Evolutionary conservation across 2,329 filamentous ascomycete species (phyloP), one percentile per base, ranked within the genome.

Genomic region (Colletotrichum sansevieriae): DNA sequence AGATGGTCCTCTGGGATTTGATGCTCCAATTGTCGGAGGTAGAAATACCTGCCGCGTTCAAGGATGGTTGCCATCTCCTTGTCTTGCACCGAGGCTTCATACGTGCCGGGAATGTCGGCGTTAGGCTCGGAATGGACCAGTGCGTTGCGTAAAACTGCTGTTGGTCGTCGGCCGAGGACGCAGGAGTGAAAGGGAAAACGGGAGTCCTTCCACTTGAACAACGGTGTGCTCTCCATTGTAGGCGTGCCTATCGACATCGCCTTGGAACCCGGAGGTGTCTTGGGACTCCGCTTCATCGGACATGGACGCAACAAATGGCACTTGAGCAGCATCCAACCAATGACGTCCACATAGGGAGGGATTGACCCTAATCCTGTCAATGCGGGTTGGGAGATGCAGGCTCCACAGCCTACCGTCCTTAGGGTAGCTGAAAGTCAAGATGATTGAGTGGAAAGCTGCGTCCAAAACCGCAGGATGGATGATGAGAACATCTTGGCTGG

Each of bases 401-500:
- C 74, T 65, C 72, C 75, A 76, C 5, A 82, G 71, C 8, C 72
- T 70, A 1, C 74, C 77, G 47, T 79, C 77, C 1, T 73, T 73
- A 0, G 80, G 80, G 37, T 71, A 76, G 25, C 74, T 73, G 51
- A 73, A 76, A 1, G 79, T 77, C 2, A 75, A 65, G 4, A 81
- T 72, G 25, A 76, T 63, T 2, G 75, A 65, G 58, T 82, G 81
- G 58, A 82, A 75, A 1, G 77, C 75, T 0, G 73, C 72, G 54
- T 81, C 80, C 0, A 82, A 70, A 2, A 73, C 65, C 0, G 70
- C 75, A 0, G 80, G 79, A 46, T 81, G 79, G 9, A 63, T 12
- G 3, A 44, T 33, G 15, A 63, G 39, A 18, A 4, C 39, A 9
- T 63, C 25, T 1, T 1, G 80, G 65, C 7, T 76, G 59, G 43